A percentile compares a stretch with the other conserved stretches of the same genome.
phyloP scores from a whole-genome alignment of 768 basidiomycete genomes.

The Mycena belliarum region DNA sequence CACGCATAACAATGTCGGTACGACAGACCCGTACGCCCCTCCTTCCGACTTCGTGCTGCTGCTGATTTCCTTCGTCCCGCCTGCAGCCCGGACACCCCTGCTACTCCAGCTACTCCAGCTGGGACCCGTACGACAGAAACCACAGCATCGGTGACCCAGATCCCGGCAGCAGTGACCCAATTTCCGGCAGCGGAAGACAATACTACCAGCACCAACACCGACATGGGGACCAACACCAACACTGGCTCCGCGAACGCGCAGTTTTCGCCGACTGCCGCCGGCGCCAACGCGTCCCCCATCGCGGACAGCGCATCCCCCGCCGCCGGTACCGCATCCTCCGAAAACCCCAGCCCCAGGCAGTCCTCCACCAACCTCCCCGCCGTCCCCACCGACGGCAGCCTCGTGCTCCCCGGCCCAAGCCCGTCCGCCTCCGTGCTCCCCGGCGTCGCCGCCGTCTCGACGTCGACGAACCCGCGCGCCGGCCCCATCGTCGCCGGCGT shows the following conservation, averaged over 20 bases:
- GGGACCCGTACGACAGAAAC: no score
- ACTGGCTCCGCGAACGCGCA: background rate
- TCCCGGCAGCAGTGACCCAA: no score
- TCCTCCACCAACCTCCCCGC: background rate
- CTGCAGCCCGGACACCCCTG: no score
- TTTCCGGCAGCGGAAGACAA: background rate
- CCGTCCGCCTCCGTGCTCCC: background rate
- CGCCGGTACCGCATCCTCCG: no score
- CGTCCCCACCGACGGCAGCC: no score
- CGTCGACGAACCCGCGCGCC: background rate
- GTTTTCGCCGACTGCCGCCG: background rate
- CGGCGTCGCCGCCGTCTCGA: background rate
- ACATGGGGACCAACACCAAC: background rate
- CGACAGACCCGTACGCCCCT: background rate
- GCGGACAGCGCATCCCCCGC: no score
- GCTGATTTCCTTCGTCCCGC: no score
- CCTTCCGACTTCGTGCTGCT: background rate
- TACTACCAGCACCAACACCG: background rate
- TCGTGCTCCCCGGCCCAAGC: background rate
- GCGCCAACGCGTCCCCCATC: background rate
- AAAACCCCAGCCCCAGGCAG: no score
- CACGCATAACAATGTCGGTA: background rate
- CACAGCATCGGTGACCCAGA: no score
- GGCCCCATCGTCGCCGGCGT: slow-evolving; percentile 12
- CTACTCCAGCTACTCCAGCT: no score